A percentile compares a stretch with the other conserved stretches of the same genome.
Conservation (phyloP, 345 rosid genomes). For the Bruguiera gymnorhiza region DNA sequence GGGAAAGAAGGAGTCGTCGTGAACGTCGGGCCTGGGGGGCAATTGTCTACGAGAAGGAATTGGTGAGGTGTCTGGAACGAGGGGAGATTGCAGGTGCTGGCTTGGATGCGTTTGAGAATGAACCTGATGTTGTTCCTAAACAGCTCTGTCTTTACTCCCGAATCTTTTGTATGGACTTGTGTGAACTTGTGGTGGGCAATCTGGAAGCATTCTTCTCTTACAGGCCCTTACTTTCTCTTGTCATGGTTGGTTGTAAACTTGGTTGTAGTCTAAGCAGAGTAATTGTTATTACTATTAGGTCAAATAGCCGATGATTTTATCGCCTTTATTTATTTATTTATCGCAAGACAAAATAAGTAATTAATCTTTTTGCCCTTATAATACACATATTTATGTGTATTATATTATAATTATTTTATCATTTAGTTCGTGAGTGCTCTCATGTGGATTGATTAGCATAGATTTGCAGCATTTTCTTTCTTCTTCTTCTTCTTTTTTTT, state of each 20-base stretch:
- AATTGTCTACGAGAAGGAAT: conserved; percentile 56
- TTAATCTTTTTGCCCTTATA: too few relatives aligned
- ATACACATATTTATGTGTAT: too few relatives aligned
- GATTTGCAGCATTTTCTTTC: too few relatives aligned
- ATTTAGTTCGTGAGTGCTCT: too few relatives aligned
- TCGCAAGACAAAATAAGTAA: too few relatives aligned
- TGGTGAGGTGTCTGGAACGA: conserved; percentile 46
- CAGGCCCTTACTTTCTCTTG: conserved; percentile 38
- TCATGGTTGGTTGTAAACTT: background rate
- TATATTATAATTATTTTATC: too few relatives aligned
- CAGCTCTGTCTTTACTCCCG: conserved; percentile 55
- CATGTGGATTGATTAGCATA: too few relatives aligned
- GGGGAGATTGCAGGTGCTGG: conserved; percentile 77
- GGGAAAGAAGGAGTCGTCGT: conserved; percentile 48
- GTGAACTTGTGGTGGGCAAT: conserved; percentile 43
- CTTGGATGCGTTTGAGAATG: conserved; percentile 77
- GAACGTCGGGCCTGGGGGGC: conserved; percentile 53
- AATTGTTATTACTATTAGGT: too few relatives aligned
- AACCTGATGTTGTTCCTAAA: conserved; percentile 54
- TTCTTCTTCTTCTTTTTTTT: too few relatives aligned
- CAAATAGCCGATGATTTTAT: too few relatives aligned
- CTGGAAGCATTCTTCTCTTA: conserved; percentile 62
- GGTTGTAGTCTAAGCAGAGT: too few relatives aligned
- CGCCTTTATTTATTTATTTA: too few relatives aligned
- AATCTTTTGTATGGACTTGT: conserved; percentile 33